Conservation (phyloP, 352 stramenopile genomes). For the Phytophthora nicotianae region DNA sequence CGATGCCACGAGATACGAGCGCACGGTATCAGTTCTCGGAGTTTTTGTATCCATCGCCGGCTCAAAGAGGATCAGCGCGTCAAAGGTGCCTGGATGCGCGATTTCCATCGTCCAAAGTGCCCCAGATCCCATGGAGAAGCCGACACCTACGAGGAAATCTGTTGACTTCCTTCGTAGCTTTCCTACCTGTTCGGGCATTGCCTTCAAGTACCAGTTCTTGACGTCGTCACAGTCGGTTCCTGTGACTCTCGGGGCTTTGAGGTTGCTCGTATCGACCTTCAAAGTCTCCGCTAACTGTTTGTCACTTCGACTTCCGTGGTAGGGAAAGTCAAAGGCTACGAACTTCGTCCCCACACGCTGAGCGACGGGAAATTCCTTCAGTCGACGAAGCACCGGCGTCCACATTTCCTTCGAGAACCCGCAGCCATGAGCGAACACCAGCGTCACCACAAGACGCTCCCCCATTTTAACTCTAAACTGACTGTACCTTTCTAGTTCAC, state of each 20-base stretch:
- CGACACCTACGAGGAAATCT: constrained; percentile 42
- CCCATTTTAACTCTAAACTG: not conserved
- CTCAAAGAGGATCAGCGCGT: constrained; percentile 49
- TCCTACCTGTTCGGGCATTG: constrained; percentile 13
- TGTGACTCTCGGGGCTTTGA: constrained; percentile 20
- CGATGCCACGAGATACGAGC: constrained; percentile 34
- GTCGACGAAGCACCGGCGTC: constrained; percentile 35
- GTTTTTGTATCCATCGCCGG: constrained; percentile 34
- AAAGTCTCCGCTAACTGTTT: constrained; percentile 23
- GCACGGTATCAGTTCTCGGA: constrained; percentile 19
- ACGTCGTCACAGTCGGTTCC: constrained; percentile 17
- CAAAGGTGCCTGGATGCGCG: constrained; percentile 42
- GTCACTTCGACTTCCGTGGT: constrained; percentile 38
- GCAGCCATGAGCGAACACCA: constrained; percentile 46
- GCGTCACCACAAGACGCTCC: constrained; percentile 21
- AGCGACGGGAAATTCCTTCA: constrained; percentile 23
- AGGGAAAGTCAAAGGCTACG: constrained; percentile 43
- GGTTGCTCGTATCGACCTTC: constrained; percentile 20
- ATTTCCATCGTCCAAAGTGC: constrained; percentile 40
- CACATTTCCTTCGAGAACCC: constrained; percentile 52
- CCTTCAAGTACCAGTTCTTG: constrained; percentile 19
- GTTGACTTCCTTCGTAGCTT: constrained; percentile 7
- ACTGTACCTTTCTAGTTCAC: no score
- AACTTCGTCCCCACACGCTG: constrained; percentile 30
- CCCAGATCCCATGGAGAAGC: constrained; percentile 47